A percentile compares a stretch with the other conserved stretches of the same genome.
Evolutionary conservation across 345 rosid species (phyloP).

Genomic region (Brassica napus): Da-Ae NC_063448.1:8645001-8645500

Average conservation of each 20-base stretch:
- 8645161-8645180: conserved; percentile 48
- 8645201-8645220: conserved; percentile 1
- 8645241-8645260: conserved; percentile 71
- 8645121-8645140: conserved; percentile 73
- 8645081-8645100: conserved; percentile 63
- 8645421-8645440: conserved; percentile 43
- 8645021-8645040: conserved; percentile 79
- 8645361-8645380: conserved; percentile 68
- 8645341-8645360: conserved; percentile 70
- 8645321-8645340: conserved; percentile 68
- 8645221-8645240: conserved; percentile 44
- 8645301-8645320: conserved; percentile 57
- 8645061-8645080: conserved; percentile 52
- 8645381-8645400: conserved; percentile 73
- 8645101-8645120: conserved; percentile 65
- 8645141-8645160: conserved; percentile 82
- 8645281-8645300: conserved; percentile 66
- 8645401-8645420: conserved; percentile 60
- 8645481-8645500: background rate
- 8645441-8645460: background rate
- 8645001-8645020: conserved; percentile 72
- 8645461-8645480: background rate
- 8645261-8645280: conserved; percentile 81
- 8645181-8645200: background rate
- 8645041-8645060: conserved; percentile 58